These are phyloP conservation scores for Alopecurus myosuroides DNA, from an alignment of 176 grass and related monocot genomes.

Conservation along the genomic window DNA sequence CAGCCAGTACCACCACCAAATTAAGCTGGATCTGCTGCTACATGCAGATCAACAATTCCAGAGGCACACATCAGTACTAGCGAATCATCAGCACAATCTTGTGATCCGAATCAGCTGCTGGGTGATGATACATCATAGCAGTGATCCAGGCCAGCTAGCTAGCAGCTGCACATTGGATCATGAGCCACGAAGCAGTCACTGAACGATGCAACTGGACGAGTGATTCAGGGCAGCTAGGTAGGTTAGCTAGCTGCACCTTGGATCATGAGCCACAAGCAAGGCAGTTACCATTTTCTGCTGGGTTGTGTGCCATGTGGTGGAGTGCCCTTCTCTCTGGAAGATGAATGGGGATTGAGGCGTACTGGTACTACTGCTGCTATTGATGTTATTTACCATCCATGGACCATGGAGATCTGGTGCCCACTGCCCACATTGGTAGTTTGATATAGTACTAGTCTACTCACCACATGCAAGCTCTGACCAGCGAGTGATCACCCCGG, in stretches of 20 bases:
- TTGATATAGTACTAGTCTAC: not conserved
- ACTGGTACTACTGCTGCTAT: not conserved
- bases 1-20: not conserved
- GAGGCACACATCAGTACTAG: not conserved
- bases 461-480: slow-evolving; percentile 37
- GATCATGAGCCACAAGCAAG: slow-evolving; percentile 11
- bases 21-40: not conserved
- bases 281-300: not conserved
- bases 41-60: not conserved
- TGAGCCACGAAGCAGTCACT: not conserved
- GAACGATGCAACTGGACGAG: not conserved
- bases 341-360: not conserved
- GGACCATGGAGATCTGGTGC: not conserved
- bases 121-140: not conserved
- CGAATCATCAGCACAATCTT: not conserved
- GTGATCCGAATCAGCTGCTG: not conserved
- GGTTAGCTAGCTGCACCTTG: not conserved
- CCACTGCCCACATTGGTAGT: slow-evolving; percentile 15
- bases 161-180: slow-evolving; percentile 18
- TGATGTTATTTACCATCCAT: not conserved
- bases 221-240: not conserved
- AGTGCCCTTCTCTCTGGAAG: slow-evolving; percentile 10
- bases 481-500: not conserved
- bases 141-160: not conserved
- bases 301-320: slow-evolving; percentile 29